Conservation (phyloP, 148 eudicot genomes). For the Agrostemma githago region DNA sequence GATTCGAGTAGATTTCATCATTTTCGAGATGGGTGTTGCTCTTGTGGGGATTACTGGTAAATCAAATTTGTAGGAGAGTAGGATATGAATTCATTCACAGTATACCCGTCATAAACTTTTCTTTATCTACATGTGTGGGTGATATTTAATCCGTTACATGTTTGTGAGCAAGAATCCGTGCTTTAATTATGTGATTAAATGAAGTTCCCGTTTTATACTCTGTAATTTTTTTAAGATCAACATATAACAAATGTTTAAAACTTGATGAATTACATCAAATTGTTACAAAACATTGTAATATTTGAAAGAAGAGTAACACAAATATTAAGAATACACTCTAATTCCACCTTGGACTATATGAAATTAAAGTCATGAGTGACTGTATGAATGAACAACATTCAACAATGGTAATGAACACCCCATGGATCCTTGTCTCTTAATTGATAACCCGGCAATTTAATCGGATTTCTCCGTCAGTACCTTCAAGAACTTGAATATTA, state of each 20-base stretch:
- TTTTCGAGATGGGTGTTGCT: conserved; percentile 60
- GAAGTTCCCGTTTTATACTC: too few relatives aligned
- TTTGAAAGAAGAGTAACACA: not conserved
- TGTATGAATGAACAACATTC: not conserved
- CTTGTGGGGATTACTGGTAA: conserved; percentile 79
- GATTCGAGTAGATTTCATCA: conserved; percentile 86
- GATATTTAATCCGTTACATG: too few relatives aligned
- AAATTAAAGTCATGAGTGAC: not conserved
- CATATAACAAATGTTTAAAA: too few relatives aligned
- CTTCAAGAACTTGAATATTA: conserved; percentile 1
- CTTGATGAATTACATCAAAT: not conserved
- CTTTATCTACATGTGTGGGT: too few relatives aligned
- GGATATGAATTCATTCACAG: too few relatives aligned
- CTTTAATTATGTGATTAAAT: too few relatives aligned
- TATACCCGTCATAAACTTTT: too few relatives aligned
- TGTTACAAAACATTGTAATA: not conserved
- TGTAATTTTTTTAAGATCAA: too few relatives aligned
- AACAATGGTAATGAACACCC: not conserved
- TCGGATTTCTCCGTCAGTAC: conserved; percentile 6
- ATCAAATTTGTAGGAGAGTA: not conserved
- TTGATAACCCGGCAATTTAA: conserved; percentile 10
- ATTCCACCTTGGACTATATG: not conserved
- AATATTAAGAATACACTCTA: not conserved
- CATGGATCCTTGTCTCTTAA: not conserved
- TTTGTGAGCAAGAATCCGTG: too few relatives aligned